Conservation (phyloP, 306 rosid species). For the Cucurbita argyrosperma region DNA sequence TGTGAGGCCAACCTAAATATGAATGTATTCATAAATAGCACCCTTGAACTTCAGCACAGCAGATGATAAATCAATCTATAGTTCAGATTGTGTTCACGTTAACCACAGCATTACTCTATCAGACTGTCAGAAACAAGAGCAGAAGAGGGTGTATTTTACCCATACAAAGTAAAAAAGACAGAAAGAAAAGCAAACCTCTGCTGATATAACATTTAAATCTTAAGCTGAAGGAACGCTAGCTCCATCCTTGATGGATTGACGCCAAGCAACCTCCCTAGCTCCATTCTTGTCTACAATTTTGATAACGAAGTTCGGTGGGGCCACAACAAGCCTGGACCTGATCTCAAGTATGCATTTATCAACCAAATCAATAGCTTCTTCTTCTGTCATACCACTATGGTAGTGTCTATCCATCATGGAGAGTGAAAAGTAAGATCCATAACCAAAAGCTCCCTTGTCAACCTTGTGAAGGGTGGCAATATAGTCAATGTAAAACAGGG, state of each 20-base stretch:
- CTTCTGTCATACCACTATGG: conserved; percentile 63
- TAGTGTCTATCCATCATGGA: conserved; percentile 91
- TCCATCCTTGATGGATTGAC: conserved; percentile 48
- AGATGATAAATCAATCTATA: not conserved
- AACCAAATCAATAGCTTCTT: conserved; percentile 67
- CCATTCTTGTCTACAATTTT: conserved; percentile 89
- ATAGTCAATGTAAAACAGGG: conserved; percentile 80
- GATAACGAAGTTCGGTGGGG: conserved; percentile 92
- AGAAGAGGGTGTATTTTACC: not conserved
- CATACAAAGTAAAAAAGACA: not conserved
- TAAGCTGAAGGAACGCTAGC: conserved; percentile 31
- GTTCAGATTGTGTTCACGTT: not conserved
- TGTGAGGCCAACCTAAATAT: not conserved
- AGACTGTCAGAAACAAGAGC: not conserved
- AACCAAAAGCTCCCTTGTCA: conserved; percentile 94
- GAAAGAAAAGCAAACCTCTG: not conserved
- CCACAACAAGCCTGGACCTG: conserved; percentile 62
- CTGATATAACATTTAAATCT: conserved; percentile 8
- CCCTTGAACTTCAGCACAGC: not conserved
- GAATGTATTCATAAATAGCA: not conserved
- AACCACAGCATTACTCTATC: not conserved
- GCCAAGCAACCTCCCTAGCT: conserved; percentile 82
- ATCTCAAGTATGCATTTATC: conserved; percentile 77
- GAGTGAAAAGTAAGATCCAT: conserved; percentile 78
- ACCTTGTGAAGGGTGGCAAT: conserved; percentile 95